These are phyloP conservation scores for Zygnema circumcarinatum DNA, from an alignment of 139 green algal genomes.

Conservation along the genomic window DNA sequence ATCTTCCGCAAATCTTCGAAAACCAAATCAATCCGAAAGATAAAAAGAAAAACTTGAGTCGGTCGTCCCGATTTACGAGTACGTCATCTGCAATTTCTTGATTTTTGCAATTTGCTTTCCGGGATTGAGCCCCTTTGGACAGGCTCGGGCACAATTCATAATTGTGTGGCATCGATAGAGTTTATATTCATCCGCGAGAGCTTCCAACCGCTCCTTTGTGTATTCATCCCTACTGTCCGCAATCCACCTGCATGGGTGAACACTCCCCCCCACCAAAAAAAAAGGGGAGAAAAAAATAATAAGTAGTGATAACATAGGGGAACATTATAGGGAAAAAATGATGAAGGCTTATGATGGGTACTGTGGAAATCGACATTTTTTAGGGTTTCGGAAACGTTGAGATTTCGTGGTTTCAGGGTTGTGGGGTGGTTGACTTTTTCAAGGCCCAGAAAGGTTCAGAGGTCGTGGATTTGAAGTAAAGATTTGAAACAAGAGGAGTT, in stretches of 20 bases:
- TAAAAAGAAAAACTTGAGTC: neutral
- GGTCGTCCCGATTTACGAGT: neutral
- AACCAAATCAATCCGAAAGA: too few species aligned
- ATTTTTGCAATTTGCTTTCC: conserved; percentile 96
- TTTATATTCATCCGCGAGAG: conserved; percentile 96
- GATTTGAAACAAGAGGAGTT: too few species aligned
- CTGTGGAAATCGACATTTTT: too few species aligned
- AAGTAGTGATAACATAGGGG: neutral
- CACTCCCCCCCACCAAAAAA: neutral
- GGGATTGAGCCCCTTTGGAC: conserved; percentile 88
- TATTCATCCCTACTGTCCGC: conserved; percentile 89
- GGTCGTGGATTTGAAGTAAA: too few species aligned
- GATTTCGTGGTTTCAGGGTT: too few species aligned
- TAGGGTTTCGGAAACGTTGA: too few species aligned
- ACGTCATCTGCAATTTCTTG: conserved; percentile 78
- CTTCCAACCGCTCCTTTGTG: conserved; percentile 85
- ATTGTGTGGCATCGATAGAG: conserved; percentile 98
- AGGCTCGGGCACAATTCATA: conserved; percentile 91
- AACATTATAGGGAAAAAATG: neutral
- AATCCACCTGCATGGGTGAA: conserved; percentile 77
- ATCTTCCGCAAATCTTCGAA: too few species aligned
- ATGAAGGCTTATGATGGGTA: neutral
- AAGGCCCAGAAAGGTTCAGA: too few species aligned
- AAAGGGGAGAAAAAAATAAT: neutral
- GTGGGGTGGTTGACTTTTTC: too few species aligned